These are phyloP conservation scores for Dictyostelium intermedium DNA, from an alignment of 78 protist species.

Conservation along the genomic window DNA sequence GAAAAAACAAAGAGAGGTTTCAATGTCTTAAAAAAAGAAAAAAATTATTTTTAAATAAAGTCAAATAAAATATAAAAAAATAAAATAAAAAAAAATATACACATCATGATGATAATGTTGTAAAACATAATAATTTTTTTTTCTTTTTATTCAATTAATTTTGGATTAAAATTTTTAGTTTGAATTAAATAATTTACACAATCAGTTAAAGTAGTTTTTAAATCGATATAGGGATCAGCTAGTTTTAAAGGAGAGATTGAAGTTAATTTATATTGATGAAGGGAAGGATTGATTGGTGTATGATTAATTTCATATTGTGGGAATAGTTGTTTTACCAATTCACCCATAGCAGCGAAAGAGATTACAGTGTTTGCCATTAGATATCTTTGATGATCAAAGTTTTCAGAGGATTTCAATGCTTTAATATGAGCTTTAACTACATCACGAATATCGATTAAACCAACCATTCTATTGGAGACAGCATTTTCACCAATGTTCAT, in stretches of 20 bases:
- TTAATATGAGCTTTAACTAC: neutral
- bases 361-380: slow-evolving; percentile 3
- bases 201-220: neutral
- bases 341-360: neutral
- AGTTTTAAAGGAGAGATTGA: neutral
- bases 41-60: neutral
- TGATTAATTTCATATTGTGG: slow-evolving; percentile 13
- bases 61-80: neutral
- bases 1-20: neutral
- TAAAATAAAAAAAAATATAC: too few relatives aligned
- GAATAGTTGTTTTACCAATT: neutral
- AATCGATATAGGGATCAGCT: neutral
- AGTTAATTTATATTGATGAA: neutral
- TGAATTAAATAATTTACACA: neutral
- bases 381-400: neutral
- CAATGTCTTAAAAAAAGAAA: neutral
- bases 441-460: slow-evolving; percentile 52
- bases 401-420: slow-evolving; percentile 2
- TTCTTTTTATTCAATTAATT: neutral
- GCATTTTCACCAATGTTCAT: neutral
- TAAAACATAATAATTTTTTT: too few relatives aligned
- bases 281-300: neutral
- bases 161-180: neutral
- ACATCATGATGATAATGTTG: too few relatives aligned
- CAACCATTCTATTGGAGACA: neutral